Evolutionary conservation across 2,329 filamentous ascomycete genomes (phyloP).

Genomic region (Tolypocladium endophyticum): DNA sequence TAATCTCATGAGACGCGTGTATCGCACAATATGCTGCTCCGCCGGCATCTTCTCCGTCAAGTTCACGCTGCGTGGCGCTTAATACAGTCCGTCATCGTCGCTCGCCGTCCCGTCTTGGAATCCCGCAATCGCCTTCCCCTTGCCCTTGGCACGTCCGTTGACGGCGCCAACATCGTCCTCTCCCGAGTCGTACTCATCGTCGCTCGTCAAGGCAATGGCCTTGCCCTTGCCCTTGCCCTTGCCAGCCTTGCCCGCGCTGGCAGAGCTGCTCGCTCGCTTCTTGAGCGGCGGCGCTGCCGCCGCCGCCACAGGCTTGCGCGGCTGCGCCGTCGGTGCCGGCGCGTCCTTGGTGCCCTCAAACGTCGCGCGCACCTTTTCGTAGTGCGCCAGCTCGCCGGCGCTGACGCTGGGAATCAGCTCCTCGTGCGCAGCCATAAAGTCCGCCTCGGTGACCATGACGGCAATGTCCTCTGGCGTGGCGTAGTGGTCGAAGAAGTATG

Average conservation of each 20-base stretch:
- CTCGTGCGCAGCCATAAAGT: conserved; percentile 70
- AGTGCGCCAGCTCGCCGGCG: conserved; percentile 83
- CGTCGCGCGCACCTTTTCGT: conserved; percentile 68
- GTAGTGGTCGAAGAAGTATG: conserved; percentile 91
- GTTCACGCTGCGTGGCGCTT: conserved; percentile 5
- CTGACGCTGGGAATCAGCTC: conserved; percentile 94
- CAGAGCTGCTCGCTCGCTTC: conserved; percentile 8
- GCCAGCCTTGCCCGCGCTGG: conserved; percentile 25
- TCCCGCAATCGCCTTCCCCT: conserved; percentile 42
- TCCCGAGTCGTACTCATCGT: conserved; percentile 22
- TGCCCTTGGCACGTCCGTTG: conserved; percentile 35
- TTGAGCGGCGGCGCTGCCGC: conserved; percentile 17
- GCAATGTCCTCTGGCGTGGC: conserved; percentile 73
- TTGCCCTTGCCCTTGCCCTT: conserved; percentile 24
- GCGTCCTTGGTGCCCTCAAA: conserved; percentile 56
- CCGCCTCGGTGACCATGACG: conserved; percentile 80
- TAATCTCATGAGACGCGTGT: background rate
- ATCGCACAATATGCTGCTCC: background rate
- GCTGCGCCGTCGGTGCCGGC: conserved; percentile 6
- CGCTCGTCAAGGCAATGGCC: conserved; percentile 19
- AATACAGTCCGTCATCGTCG: conserved; percentile 49
- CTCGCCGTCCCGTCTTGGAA: conserved; percentile 44
- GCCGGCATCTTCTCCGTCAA: background rate
- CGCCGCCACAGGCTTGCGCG: conserved; percentile 13
- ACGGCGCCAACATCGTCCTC: conserved; percentile 18